A percentile compares a stretch with the other conserved stretches of the same genome.
These are phyloP conservation scores for Hippophae rhamnoides DNA, from an alignment of 306 rosid genomes.

Conservation along the genomic window DNA sequence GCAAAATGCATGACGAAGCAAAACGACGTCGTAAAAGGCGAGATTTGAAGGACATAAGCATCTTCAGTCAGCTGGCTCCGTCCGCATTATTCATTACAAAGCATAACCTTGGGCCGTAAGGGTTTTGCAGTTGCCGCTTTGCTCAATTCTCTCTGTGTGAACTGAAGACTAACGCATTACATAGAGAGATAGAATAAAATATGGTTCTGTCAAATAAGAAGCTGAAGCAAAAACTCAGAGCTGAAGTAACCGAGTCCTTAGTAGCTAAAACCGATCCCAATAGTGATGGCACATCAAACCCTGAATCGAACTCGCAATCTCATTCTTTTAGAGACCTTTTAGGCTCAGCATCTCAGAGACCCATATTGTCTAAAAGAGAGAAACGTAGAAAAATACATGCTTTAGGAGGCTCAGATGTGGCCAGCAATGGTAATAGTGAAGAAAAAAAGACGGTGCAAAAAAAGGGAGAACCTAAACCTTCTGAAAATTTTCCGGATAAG, in stretches of 20 bases:
- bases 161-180: background rate
- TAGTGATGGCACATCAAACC: slow-evolving; percentile 14
- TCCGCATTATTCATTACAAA: too few relatives aligned
- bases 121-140: too few relatives aligned
- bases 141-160: too few relatives aligned
- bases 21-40: too few relatives aligned
- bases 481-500: slow-evolving; percentile 17
- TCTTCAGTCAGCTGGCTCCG: too few relatives aligned
- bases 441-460: slow-evolving; percentile 12
- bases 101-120: too few relatives aligned
- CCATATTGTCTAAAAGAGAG: slow-evolving; percentile 70
- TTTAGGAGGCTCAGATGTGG: slow-evolving; percentile 16
- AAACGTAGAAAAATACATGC: slow-evolving; percentile 44
- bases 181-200: background rate
- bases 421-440: slow-evolving; percentile 7
- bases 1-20: too few relatives aligned
- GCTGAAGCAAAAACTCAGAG: slow-evolving; percentile 65
- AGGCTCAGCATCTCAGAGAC: slow-evolving; percentile 30
- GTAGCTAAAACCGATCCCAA: slow-evolving; percentile 13
- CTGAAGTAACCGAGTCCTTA: slow-evolving; percentile 27
- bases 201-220: slow-evolving; percentile 94
- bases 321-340: slow-evolving; percentile 38
- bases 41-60: too few relatives aligned
- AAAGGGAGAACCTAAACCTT: slow-evolving; percentile 16
- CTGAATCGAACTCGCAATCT: slow-evolving; percentile 12